Conservation (phyloP, 176 grass and related monocot genomes). For the Cymbopogon citratus region DNA sequence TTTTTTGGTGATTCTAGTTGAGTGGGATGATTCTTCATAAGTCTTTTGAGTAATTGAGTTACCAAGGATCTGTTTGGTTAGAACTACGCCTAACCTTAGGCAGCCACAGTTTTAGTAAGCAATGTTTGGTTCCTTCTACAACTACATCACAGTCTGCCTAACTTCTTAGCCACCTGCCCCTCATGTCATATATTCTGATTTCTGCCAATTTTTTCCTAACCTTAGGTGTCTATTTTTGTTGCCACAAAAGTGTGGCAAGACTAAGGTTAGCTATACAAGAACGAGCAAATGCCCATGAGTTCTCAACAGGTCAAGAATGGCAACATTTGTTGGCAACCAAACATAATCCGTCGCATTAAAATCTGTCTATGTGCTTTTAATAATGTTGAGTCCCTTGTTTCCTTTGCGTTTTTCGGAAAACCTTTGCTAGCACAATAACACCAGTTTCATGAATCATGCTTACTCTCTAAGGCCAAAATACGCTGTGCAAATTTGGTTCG, state of each 20-base stretch:
- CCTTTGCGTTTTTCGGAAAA: slow-evolving; percentile 6
- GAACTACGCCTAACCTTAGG: background rate
- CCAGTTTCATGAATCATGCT: background rate
- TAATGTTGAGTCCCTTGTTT: background rate
- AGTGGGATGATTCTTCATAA: background rate
- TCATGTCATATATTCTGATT: background rate
- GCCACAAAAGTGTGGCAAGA: background rate
- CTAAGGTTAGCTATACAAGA: background rate
- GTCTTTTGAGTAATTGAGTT: background rate
- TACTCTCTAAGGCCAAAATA: background rate
- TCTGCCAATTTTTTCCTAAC: background rate
- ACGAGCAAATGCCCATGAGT: background rate
- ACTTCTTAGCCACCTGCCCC: background rate
- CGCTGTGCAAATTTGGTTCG: background rate
- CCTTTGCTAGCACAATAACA: background rate
- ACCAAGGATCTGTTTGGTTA: background rate
- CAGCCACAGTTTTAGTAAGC: background rate
- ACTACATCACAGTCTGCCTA: background rate
- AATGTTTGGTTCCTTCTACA: background rate
- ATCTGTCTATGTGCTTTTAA: background rate
- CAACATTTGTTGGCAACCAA: background rate
- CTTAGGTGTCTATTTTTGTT: background rate
- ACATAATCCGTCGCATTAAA: background rate
- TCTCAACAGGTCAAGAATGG: background rate
- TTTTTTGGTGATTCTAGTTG: background rate